Percentiles rank a stretch among this genome's conserved stretches.
These are phyloP conservation scores for Stachybotrys chlorohalonatus DNA, from an alignment of 2,329 filamentous ascomycete genomes.

Conservation along the genomic window DNA sequence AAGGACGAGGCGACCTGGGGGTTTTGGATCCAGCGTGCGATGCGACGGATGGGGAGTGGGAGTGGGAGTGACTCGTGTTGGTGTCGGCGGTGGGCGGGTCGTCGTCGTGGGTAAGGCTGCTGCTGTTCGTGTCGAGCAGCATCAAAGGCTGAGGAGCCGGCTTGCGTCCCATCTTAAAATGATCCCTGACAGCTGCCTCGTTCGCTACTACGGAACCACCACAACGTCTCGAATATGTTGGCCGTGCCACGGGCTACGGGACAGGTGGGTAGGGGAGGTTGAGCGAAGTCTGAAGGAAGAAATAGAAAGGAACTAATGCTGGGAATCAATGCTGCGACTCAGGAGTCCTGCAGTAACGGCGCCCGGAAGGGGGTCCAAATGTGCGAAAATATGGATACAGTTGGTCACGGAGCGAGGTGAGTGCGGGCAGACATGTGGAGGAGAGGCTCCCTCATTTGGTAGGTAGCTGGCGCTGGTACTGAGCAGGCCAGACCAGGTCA, in stretches of 20 bases:
- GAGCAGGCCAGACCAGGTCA: background rate
- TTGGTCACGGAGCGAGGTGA: background rate
- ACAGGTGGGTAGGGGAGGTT: background rate
- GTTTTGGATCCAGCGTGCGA: slow-evolving; percentile 28
- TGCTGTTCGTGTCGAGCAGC: slow-evolving; percentile 30
- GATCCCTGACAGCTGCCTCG: background rate
- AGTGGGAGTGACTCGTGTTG: slow-evolving; percentile 8
- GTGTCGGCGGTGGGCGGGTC: slow-evolving; percentile 19
- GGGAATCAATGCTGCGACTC: background rate
- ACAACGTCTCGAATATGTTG: background rate
- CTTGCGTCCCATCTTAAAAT: slow-evolving; percentile 44
- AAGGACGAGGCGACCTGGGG: slow-evolving; percentile 34
- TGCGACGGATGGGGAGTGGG: slow-evolving; percentile 11
- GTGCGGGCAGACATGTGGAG: background rate
- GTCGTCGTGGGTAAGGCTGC: slow-evolving; percentile 16
- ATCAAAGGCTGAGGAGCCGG: slow-evolving; percentile 48
- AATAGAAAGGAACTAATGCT: background rate
- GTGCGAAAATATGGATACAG: background rate
- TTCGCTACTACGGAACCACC: background rate
- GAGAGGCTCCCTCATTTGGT: background rate
- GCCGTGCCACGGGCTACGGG: background rate
- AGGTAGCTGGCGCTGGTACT: background rate
- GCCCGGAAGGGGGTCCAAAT: background rate
- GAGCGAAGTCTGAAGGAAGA: too few species aligned
- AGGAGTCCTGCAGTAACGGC: background rate